A percentile compares a stretch with the other conserved stretches of the same genome.
phyloP scores from a whole-genome alignment of 208 protist species.

The Wallacemonas sp. region DNA sequence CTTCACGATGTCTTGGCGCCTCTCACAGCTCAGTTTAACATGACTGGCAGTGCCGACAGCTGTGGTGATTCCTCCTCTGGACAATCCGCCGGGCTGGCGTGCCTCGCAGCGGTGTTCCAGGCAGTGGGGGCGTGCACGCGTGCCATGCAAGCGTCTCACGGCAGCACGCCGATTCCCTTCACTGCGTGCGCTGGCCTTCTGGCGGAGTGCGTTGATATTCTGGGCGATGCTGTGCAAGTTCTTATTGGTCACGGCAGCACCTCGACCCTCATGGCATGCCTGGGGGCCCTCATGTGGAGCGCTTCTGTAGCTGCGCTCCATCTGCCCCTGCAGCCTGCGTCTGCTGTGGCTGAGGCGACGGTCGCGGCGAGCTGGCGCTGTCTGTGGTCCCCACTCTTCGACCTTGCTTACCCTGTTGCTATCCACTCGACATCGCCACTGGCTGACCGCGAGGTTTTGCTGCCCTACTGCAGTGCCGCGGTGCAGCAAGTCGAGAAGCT shows the following conservation, averaged over 20 bases:
- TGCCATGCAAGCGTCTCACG: not conserved
- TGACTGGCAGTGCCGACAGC: not conserved
- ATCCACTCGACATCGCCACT: not conserved
- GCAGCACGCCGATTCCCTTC: not conserved
- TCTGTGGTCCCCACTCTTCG: slow-evolving; percentile 4
- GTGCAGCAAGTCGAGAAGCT: not conserved
- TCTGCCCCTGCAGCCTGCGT: not conserved
- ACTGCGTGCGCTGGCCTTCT: not conserved
- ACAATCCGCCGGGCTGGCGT: not conserved
- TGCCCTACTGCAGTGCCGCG: not conserved
- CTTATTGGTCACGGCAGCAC: not conserved
- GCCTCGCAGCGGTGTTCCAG: slow-evolving; percentile 1
- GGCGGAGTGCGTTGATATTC: not conserved
- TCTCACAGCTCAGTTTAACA: not conserved
- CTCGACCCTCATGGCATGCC: not conserved
- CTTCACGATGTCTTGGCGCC: not conserved
- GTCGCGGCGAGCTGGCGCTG: not conserved
- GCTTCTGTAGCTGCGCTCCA: not conserved
- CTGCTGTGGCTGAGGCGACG: not conserved
- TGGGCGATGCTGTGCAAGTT: not conserved
- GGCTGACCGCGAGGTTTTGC: not conserved
- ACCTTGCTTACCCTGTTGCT: not conserved
- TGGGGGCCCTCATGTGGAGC: not conserved
- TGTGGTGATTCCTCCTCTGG: too few relatives aligned
- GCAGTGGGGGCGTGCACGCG: not conserved